Evolutionary conservation across 192 early-diverging fungal genomes (phyloP).

Genomic region (Cetraspora pellucida): DNA sequence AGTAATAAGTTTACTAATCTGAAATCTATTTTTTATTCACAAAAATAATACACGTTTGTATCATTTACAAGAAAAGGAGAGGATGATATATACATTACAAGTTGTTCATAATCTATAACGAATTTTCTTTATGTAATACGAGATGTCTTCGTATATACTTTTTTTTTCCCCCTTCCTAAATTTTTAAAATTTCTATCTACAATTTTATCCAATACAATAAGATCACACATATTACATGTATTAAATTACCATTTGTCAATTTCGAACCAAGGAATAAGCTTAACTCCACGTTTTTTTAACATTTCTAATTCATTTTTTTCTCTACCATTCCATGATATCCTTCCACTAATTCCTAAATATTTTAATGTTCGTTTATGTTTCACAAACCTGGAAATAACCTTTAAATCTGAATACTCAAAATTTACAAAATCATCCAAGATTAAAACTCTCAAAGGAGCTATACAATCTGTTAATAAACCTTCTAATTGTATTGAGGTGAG

Average conservation of each 20-base stretch:
- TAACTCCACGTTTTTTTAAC: not conserved
- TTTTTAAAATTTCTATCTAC: too few relatives aligned
- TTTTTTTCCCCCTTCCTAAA: too few relatives aligned
- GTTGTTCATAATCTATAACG: too few relatives aligned
- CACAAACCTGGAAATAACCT: not conserved
- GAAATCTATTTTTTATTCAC: too few relatives aligned
- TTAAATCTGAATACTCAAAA: conserved; percentile 5
- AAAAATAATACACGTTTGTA: too few relatives aligned
- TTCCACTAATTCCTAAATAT: conserved; percentile 9
- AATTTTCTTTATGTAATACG: too few relatives aligned
- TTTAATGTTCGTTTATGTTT: not conserved
- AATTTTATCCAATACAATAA: too few relatives aligned
- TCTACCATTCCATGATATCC: not conserved
- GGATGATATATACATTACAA: too few relatives aligned
- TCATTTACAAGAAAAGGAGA: too few relatives aligned
- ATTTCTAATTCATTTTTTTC: not conserved
- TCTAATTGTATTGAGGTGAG: not conserved
- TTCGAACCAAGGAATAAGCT: not conserved
- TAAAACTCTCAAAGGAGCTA: not conserved
- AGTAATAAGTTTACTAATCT: too few relatives aligned
- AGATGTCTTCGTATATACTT: too few relatives aligned
- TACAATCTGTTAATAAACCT: not conserved
- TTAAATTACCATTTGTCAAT: not conserved
- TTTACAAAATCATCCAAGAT: conserved; percentile 7
- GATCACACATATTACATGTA: too few relatives aligned